These are phyloP conservation scores for Rhodotorula sp. DNA, from an alignment of 1,284 basidiomycete species.

Conservation along the genomic window DNA sequence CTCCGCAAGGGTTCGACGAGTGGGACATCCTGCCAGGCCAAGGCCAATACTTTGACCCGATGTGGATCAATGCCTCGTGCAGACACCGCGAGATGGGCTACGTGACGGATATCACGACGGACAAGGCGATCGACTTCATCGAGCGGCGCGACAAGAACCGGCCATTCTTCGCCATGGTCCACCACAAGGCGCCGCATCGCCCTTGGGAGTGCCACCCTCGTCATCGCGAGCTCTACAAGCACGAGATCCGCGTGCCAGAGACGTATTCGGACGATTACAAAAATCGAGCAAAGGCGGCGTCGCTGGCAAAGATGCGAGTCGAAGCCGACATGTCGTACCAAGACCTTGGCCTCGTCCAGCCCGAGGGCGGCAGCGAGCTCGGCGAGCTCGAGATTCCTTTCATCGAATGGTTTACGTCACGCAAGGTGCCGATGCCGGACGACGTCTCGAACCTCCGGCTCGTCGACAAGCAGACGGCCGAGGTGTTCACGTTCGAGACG, in stretches of 20 bases:
- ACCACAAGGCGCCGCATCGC: conserved; percentile 44
- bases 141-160: conserved; percentile 23
- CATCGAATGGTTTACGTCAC: background rate
- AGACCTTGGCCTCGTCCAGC: conserved; percentile 2
- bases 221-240: conserved; percentile 39
- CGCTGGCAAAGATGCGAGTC: conserved; percentile 8
- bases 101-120: conserved; percentile 44
- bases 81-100: conserved; percentile 36
- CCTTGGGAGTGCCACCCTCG: conserved; percentile 43
- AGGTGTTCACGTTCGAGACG: conserved; percentile 5
- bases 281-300: conserved; percentile 3
- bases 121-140: conserved; percentile 43
- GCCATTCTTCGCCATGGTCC: conserved; percentile 43
- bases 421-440: conserved; percentile 9
- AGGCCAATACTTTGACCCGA: conserved; percentile 41
- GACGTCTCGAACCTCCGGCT: background rate
- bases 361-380: conserved; percentile 4
- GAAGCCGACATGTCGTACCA: conserved; percentile 5
- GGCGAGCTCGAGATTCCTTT: conserved; percentile 5
- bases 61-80: conserved; percentile 36
- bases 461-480: background rate
- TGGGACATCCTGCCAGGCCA: conserved; percentile 43
- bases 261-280: conserved; percentile 22
- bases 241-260: conserved; percentile 39
- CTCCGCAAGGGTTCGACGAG: conserved; percentile 42